Percentiles rank a stretch among this genome's conserved stretches.
Conservation (phyloP, 2,329 filamentous ascomycete genomes). For the Pseudogymnoascus sp. region DNA sequence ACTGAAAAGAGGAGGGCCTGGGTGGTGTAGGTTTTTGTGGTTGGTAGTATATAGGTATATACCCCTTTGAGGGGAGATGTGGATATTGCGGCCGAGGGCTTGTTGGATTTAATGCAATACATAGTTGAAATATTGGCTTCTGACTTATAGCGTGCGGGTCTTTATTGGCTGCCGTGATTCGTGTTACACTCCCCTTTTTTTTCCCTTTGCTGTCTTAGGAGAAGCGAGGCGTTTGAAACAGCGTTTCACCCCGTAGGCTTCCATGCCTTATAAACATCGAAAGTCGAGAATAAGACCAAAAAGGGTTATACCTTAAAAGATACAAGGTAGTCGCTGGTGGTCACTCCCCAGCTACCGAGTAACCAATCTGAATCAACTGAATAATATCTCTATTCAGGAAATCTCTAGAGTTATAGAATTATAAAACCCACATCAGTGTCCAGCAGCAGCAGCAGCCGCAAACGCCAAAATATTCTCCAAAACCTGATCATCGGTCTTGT, state of each 20-base stretch:
- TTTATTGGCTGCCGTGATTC: neutral
- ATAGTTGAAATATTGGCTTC: neutral
- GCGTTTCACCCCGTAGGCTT: neutral
- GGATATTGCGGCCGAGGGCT: neutral
- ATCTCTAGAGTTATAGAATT: neutral
- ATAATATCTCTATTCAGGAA: neutral
- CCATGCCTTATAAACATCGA: neutral
- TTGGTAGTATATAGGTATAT: neutral
- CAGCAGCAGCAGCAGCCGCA: neutral
- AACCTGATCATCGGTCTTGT: conserved; percentile 32
- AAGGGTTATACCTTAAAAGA: neutral
- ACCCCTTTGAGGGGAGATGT: neutral
- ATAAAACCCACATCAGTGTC: neutral
- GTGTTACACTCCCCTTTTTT: too few relatives aligned
- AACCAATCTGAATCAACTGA: neutral
- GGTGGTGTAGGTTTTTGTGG: neutral
- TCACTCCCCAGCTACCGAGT: neutral
- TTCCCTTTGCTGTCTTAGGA: neutral
- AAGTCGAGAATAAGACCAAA: neutral
- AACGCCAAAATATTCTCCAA: conserved; percentile 21
- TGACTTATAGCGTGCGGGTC: neutral
- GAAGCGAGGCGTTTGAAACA: neutral
- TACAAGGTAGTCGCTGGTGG: neutral
- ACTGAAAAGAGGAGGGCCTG: neutral
- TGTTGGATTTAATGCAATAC: neutral